These are phyloP conservation scores for Paramecium primaurelia DNA, from an alignment of 73 alveolate species.

Conservation along the genomic window DNA sequence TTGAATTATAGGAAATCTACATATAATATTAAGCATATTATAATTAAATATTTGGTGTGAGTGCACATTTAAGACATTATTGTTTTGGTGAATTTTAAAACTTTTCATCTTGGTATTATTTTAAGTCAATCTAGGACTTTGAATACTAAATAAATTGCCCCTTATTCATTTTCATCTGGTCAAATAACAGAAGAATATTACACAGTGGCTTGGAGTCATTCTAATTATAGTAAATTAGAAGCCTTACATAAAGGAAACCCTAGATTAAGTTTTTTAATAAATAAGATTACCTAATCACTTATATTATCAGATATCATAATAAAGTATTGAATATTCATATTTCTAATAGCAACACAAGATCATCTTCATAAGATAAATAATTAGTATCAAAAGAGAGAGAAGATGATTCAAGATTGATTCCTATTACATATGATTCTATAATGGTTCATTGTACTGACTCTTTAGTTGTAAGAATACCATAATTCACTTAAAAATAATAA, in stretches of 20 bases:
- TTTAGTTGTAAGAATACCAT: neutral
- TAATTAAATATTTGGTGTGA: conserved; percentile 12
- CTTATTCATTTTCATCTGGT: neutral
- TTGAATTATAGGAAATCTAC: neutral
- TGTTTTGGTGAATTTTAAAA: conserved; percentile 35
- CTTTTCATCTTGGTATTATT: neutral
- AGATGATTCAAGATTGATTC: neutral
- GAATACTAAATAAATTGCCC: neutral
- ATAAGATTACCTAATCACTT: neutral
- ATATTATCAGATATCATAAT: neutral
- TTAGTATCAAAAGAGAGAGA: neutral
- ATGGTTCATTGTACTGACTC: conserved; percentile 4
- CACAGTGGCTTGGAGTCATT: neutral
- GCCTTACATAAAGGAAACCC: neutral
- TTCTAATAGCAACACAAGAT: neutral
- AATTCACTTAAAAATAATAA: neutral
- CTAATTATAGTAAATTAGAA: neutral
- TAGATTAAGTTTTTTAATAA: neutral
- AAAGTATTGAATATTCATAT: neutral
- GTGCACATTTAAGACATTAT: conserved; percentile 17
- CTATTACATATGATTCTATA: neutral
- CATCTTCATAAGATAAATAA: neutral
- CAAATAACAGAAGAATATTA: neutral
- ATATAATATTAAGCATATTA: conserved; percentile 5
- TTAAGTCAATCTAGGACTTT: neutral